phyloP scores from a whole-genome alignment of 164 flowering plant genomes.

The Saururus chinensis region DNA sequence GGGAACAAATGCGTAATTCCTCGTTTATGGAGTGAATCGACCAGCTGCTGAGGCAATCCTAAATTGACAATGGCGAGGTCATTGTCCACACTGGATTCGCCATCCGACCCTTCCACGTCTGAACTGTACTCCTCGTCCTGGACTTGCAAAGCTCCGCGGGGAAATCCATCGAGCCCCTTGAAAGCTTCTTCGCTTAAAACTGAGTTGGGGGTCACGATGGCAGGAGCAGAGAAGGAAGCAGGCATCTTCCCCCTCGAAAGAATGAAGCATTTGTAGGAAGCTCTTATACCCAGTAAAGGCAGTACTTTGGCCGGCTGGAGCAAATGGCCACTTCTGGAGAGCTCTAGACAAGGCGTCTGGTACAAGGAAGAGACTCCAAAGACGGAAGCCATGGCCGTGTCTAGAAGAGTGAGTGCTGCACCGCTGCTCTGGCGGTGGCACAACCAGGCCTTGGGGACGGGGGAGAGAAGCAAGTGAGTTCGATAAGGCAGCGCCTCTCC shows the following conservation, averaged over 20 bases:
- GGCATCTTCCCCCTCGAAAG: constrained; percentile 5
- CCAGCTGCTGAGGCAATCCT: constrained; percentile 43
- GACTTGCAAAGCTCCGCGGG: constrained; percentile 9
- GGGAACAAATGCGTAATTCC: constrained; percentile 77
- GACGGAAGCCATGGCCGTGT: constrained; percentile 32
- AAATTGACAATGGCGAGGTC: constrained; percentile 39
- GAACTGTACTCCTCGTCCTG: constrained; percentile 10
- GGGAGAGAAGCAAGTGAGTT: constrained; percentile 6
- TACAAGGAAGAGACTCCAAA: constrained; percentile 31
- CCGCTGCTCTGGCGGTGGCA: background rate
- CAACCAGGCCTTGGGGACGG: background rate
- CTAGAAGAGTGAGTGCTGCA: background rate
- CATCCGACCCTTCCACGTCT: constrained; percentile 4
- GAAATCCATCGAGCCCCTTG: constrained; percentile 31
- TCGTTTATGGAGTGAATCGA: constrained; percentile 38
- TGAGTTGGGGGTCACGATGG: constrained; percentile 62
- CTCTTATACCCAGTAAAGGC: constrained; percentile 6
- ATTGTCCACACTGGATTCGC: constrained; percentile 9
- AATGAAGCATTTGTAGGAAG: constrained; percentile 4
- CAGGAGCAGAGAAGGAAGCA: constrained; percentile 17
- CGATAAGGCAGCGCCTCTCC: constrained; percentile 8
- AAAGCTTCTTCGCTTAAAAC: constrained; percentile 62
- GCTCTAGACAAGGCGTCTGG: constrained; percentile 26
- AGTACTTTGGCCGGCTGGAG: constrained; percentile 9
- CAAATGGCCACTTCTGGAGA: constrained; percentile 7